These are phyloP conservation scores for Leccinum uliginosum DNA, from an alignment of 768 basidiomycete species.

Conservation along the genomic window DNA sequence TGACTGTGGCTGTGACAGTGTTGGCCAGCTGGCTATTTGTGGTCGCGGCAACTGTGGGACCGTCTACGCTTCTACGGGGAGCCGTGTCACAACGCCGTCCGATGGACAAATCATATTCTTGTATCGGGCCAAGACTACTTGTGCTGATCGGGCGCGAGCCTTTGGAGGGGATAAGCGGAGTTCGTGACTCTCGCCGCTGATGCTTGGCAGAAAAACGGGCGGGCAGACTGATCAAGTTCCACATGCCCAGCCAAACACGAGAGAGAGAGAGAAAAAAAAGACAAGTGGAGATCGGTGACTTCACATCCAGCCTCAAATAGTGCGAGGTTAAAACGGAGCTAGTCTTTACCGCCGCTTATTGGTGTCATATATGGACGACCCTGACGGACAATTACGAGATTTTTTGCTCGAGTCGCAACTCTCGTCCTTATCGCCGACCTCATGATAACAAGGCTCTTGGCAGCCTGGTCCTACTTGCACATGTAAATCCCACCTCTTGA, in stretches of 20 bases:
- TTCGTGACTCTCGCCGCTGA: background rate
- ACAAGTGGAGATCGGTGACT: background rate
- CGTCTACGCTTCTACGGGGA: background rate
- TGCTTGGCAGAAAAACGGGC: slow-evolving; percentile 8
- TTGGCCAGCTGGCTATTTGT: background rate
- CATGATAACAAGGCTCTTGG: background rate
- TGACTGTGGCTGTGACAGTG: background rate
- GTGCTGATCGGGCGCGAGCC: slow-evolving; percentile 5
- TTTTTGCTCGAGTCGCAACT: background rate
- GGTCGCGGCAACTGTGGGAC: background rate
- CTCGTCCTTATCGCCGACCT: background rate
- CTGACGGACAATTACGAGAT: background rate
- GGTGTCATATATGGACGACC: background rate
- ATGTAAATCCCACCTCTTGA: background rate
- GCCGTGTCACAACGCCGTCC: background rate
- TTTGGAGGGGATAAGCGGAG: slow-evolving; percentile 13
- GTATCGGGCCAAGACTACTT: slow-evolving; percentile 7
- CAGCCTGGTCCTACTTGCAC: background rate
- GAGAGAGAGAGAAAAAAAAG: background rate
- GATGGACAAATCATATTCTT: slow-evolving; percentile 4
- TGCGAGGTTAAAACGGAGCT: slow-evolving; percentile 2
- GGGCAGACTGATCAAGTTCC: slow-evolving; percentile 14
- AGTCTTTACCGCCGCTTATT: slow-evolving; percentile 1
- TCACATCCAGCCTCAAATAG: slow-evolving; percentile 2
- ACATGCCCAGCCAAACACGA: slow-evolving; percentile 3